Evolutionary conservation across 2,329 filamentous ascomycete genomes (phyloP), one percentile per base, ranked within the genome.

Genomic region (Diaporthe aspalathi): DNA sequence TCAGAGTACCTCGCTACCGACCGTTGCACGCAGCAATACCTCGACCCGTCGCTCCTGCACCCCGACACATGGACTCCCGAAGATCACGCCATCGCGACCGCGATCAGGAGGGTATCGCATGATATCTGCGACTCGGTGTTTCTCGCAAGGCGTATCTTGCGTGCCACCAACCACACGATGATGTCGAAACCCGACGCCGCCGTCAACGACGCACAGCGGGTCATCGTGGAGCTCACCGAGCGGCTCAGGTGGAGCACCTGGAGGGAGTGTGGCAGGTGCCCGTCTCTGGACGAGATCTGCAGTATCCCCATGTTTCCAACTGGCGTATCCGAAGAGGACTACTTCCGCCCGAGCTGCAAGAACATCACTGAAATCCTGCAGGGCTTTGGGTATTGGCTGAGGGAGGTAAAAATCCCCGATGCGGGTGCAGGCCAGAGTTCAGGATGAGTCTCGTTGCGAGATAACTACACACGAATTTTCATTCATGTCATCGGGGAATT

Each of bases 21-120:
- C 2, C 80, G 83, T 62, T 92, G 89, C 76, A 78, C 83, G 0
- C 70, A 78, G 12, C 85, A 88, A 65, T 86, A 84, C 70, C 79
- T 87, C 0, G 72, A 76, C 3, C 75, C 82, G 1, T 77, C 78
- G 0, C 43, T 77, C 52, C 54, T 75, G 0, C 66, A 35, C 3
- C 47, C 60, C 16, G 70, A 72, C 0, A 71, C 76, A 5, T 81
- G 77, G 76, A 87, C 84, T 1, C 45, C 74, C 1, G 80, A 83
- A 54, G 87, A 89, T 72, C 70, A 76, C 3, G 75, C 87, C 14
- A 82, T 89, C 17, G 77, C 83, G 62, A 77, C 80, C 0, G 84
- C 86, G 0, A 71, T 89, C 14, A 73, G 78, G 16, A 76, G 76
- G 2, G 84, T 87, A 12, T 79, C 81, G 3, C 45, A 73, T 1